Conservation (phyloP, 2,329 filamentous ascomycete genomes). For the Fusarium brevicatenulatum region DNA sequence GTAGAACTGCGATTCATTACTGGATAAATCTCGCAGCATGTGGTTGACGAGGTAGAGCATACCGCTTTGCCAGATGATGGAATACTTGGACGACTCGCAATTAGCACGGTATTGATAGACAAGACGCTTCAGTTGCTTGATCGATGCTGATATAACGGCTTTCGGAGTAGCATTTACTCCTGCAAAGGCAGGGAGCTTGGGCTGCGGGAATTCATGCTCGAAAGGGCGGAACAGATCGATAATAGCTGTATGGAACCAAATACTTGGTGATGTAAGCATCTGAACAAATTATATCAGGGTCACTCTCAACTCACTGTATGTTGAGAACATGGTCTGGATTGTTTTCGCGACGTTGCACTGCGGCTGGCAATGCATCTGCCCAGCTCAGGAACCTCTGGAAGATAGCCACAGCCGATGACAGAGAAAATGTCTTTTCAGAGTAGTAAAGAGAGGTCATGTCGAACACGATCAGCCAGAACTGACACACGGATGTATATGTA, state of each 20-base stretch:
- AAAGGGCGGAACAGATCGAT: background rate
- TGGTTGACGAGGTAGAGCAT: background rate
- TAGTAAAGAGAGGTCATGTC: background rate
- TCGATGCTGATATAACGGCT: accelerated
- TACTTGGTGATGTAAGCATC: background rate
- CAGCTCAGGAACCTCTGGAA: background rate
- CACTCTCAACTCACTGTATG: background rate
- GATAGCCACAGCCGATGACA: background rate
- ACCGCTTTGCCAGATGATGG: background rate
- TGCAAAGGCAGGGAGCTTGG: accelerated
- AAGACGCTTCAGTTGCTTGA: accelerated
- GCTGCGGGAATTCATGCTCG: accelerated
- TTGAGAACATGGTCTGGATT: background rate
- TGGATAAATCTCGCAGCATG: background rate
- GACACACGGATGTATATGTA: accelerated
- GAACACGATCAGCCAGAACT: background rate
- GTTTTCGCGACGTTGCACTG: background rate
- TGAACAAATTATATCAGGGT: no score
- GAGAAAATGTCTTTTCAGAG: accelerated
- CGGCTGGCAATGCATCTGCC: background rate
- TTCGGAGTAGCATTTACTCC: accelerated
- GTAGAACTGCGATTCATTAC: background rate
- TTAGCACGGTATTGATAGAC: background rate
- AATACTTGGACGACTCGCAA: background rate
- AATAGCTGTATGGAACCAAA: background rate